These are phyloP conservation scores for Amanita fuliginea DNA, from an alignment of 768 basidiomycete genomes.

Conservation along the genomic window DNA sequence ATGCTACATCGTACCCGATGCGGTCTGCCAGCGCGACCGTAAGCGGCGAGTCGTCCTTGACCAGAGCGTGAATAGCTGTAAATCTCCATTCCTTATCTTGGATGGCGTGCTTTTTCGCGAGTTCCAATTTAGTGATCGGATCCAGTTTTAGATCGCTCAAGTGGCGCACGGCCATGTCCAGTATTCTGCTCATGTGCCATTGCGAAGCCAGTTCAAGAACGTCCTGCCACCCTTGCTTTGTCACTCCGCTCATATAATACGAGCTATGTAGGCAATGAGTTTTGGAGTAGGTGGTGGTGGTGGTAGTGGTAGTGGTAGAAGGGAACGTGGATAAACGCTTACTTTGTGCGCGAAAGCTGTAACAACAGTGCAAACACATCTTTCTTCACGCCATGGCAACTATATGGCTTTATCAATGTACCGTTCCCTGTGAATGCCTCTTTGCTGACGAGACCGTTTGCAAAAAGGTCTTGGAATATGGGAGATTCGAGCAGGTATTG, in stretches of 20 bases:
- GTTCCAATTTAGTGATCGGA: conserved; percentile 17
- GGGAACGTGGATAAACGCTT: background rate
- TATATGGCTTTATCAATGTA: background rate
- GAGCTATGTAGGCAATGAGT: background rate
- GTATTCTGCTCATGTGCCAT: conserved; percentile 14
- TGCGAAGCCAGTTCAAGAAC: conserved; percentile 8
- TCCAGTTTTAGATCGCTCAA: conserved; percentile 11
- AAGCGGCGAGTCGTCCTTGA: conserved; percentile 14
- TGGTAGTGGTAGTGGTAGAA: too few relatives aligned
- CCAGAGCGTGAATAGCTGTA: conserved; percentile 18
- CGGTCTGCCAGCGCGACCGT: conserved; percentile 14
- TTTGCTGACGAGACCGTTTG: background rate
- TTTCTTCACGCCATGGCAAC: background rate
- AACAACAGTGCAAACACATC: background rate
- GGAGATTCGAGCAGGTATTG: background rate
- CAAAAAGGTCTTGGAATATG: background rate
- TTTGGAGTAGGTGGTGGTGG: too few relatives aligned
- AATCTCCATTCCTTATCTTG: conserved; percentile 18
- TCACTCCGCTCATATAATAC: background rate
- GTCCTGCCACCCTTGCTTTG: conserved; percentile 9
- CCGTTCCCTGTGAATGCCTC: background rate
- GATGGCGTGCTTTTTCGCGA: conserved; percentile 21
- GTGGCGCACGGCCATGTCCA: conserved; percentile 15
- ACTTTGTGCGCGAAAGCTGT: background rate
- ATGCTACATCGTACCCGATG: conserved; percentile 17